Conservation (phyloP, 1,284 basidiomycete species). For the Pseudozyma thailandica region DNA sequence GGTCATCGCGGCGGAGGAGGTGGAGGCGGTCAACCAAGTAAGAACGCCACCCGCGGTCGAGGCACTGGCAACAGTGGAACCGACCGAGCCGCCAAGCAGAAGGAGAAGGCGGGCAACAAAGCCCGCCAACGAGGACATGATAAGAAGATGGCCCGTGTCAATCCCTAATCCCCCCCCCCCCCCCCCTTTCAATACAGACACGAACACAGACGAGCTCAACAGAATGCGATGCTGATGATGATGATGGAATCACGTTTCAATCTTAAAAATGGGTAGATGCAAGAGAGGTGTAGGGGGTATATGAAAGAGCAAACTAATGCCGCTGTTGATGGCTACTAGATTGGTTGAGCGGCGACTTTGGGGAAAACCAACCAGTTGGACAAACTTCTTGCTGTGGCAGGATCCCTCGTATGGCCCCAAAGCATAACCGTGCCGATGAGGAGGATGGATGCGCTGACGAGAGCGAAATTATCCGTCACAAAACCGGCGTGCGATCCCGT, state of each 20-base stretch:
- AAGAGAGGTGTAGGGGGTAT: conserved; percentile 10
- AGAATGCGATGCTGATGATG: neutral
- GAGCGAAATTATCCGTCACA: conserved; percentile 41
- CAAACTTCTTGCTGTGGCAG: conserved; percentile 30
- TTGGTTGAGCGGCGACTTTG: conserved; percentile 23
- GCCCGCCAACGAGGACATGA: conserved; percentile 40
- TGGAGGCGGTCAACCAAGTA: conserved; percentile 12
- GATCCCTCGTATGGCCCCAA: conserved; percentile 40
- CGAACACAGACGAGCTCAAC: neutral
- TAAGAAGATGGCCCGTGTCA: conserved; percentile 47
- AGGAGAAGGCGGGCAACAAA: conserved; percentile 52
- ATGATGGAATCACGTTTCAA: neutral
- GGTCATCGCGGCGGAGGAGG: conserved; percentile 23
- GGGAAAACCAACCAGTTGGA: conserved; percentile 46
- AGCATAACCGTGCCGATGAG: conserved; percentile 40
- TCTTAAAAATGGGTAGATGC: neutral
- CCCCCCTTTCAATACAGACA: neutral
- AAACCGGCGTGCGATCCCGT: conserved; percentile 12
- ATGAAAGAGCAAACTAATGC: neutral
- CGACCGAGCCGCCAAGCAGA: conserved; percentile 41
- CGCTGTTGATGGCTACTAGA: neutral
- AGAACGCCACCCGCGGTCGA: conserved; percentile 30
- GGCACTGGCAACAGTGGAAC: conserved; percentile 41
- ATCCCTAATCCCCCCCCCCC: neutral
- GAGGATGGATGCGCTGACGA: conserved; percentile 36